Conservation (phyloP, 2,329 filamentous ascomycete genomes). For the Arthroderma sp. region DNA sequence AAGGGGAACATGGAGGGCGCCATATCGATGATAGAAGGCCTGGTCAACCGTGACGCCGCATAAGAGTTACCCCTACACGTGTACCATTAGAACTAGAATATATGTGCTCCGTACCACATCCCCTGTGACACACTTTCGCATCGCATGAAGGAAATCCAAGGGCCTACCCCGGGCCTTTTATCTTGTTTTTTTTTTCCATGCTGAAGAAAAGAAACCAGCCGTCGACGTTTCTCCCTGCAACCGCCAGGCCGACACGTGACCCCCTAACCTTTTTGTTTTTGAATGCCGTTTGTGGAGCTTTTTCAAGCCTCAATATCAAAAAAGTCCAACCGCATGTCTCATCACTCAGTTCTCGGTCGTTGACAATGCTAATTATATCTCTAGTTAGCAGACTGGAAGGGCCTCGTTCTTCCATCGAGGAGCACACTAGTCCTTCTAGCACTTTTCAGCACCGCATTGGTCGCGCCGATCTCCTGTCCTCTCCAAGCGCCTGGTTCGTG, state of each 20-base stretch:
- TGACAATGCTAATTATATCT: background rate
- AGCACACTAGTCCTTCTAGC: background rate
- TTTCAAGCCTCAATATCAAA: constrained; percentile 2
- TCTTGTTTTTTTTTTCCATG: background rate
- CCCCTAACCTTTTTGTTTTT: background rate
- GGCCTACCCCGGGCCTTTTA: too few species aligned
- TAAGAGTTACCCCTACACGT: background rate
- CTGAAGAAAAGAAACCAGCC: constrained; percentile 4
- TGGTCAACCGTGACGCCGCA: constrained; percentile 15
- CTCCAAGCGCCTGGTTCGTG: constrained; percentile 6
- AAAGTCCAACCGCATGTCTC: background rate
- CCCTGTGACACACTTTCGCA: background rate
- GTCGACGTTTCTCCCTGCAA: background rate
- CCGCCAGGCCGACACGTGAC: background rate
- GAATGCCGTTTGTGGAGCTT: background rate
- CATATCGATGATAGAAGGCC: constrained; percentile 58
- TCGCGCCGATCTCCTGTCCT: constrained; percentile 1
- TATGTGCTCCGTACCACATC: background rate
- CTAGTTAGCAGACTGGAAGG: background rate
- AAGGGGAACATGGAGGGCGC: constrained; percentile 83
- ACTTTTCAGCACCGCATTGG: background rate
- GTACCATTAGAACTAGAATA: constrained; percentile 6
- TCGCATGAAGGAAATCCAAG: background rate
- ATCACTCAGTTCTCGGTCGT: background rate
- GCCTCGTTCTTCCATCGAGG: background rate